A percentile compares a stretch with the other conserved stretches of the same genome.
Evolutionary conservation across 805 yeast species (phyloP).

Genomic region (Suhomyces faveliae): DNA sequence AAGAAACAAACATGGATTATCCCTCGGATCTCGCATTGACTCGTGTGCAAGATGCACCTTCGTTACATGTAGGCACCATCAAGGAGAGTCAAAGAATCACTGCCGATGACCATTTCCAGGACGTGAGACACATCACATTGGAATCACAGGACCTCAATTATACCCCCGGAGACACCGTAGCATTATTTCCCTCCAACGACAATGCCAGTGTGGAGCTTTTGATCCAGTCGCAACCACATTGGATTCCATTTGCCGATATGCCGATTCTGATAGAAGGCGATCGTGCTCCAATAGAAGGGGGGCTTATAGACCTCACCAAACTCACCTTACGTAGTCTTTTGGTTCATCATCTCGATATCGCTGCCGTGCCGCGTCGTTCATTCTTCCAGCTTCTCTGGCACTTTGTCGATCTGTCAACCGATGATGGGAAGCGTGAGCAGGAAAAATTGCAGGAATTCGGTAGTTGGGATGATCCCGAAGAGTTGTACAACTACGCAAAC

Average conservation of each 20-base stretch:
- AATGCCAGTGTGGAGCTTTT: slow-evolving; percentile 61
- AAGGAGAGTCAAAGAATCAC: slow-evolving; percentile 61
- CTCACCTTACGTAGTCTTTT: slow-evolving; percentile 71
- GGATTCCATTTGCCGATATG: slow-evolving; percentile 70
- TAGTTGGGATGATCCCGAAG: slow-evolving; percentile 70
- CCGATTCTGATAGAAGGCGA: slow-evolving; percentile 42
- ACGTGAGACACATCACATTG: slow-evolving; percentile 66
- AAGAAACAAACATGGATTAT: slow-evolving; percentile 21
- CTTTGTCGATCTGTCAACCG: slow-evolving; percentile 48
- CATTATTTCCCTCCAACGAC: slow-evolving; percentile 74
- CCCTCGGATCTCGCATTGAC: slow-evolving; percentile 12
- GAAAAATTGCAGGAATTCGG: slow-evolving; percentile 78
- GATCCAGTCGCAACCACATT: slow-evolving; percentile 61
- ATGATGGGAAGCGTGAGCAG: slow-evolving; percentile 67
- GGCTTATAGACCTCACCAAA: slow-evolving; percentile 45
- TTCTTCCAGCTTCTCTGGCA: slow-evolving; percentile 75
- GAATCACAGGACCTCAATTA: slow-evolving; percentile 38
- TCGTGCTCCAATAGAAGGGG: slow-evolving; percentile 52
- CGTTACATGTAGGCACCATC: slow-evolving; percentile 45
- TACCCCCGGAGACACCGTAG: slow-evolving; percentile 78
- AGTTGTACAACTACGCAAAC: slow-evolving; percentile 85
- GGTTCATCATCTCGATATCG: slow-evolving; percentile 78
- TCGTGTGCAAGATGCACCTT: slow-evolving; percentile 7
- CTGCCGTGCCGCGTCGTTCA: slow-evolving; percentile 77
- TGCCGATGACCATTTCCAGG: slow-evolving; percentile 76